A percentile compares a stretch with the other conserved stretches of the same genome.
Conservation (phyloP, 1,139 yeast genomes). For the Pichia cactophila region DNA sequence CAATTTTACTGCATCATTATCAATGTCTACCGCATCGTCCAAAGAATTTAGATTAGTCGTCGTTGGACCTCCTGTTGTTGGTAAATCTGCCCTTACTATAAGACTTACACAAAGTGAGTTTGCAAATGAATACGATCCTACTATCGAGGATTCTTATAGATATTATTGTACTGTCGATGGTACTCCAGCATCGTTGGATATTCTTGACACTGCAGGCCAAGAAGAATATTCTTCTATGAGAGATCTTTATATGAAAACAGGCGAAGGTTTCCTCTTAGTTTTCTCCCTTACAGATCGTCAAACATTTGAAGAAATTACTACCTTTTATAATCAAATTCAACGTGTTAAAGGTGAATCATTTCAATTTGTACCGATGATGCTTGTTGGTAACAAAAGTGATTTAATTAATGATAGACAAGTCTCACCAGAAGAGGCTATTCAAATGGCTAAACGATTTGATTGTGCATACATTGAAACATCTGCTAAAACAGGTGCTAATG, state of each 20-base stretch:
- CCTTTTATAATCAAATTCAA: constrained; percentile 80
- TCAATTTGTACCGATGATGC: constrained; percentile 68
- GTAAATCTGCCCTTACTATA: constrained; percentile 91
- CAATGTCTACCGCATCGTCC: constrained; percentile 18
- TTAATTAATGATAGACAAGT: constrained; percentile 68
- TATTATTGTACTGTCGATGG: constrained; percentile 49
- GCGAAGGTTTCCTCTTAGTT: constrained; percentile 79
- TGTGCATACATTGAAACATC: constrained; percentile 90
- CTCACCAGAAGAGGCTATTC: constrained; percentile 71
- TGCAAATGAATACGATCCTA: constrained; percentile 95
- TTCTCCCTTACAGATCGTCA: constrained; percentile 85
- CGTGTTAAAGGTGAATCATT: constrained; percentile 71
- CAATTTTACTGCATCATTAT: too few species aligned
- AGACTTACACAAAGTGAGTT: constrained; percentile 86
- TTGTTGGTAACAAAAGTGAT: constrained; percentile 86
- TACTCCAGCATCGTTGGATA: constrained; percentile 51
- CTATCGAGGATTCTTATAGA: constrained; percentile 76
- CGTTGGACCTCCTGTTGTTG: constrained; percentile 98
- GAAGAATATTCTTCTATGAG: constrained; percentile 94
- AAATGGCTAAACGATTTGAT: constrained; percentile 80
- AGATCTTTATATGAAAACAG: constrained; percentile 74
- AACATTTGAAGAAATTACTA: constrained; percentile 72
- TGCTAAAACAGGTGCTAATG: constrained; percentile 85
- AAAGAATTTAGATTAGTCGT: constrained; percentile 84
- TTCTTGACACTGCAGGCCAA: constrained; percentile 96